Conservation (phyloP, 805 yeast genomes). For the Zygoascus bituminiphila region DNA sequence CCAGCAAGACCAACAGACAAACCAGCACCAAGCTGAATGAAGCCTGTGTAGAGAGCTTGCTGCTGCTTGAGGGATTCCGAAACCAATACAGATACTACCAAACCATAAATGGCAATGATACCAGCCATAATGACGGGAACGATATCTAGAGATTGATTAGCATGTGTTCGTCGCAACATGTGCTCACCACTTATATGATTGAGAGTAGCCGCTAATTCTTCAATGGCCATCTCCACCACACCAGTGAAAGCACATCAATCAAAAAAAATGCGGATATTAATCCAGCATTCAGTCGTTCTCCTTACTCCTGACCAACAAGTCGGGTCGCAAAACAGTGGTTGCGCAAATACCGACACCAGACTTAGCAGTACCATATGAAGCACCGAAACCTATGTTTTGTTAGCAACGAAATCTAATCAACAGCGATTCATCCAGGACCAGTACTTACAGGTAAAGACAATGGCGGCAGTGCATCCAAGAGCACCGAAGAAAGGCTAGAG, state of each 20-base stretch:
- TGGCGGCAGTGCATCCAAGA: slow-evolving; percentile 98
- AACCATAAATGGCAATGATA: slow-evolving; percentile 96
- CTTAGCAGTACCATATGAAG: slow-evolving; percentile 98
- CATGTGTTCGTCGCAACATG: not conserved
- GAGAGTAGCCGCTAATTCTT: no score
- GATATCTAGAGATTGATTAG: slow-evolving; percentile 35
- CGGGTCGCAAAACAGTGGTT: slow-evolving; percentile 96
- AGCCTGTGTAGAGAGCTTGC: slow-evolving; percentile 93
- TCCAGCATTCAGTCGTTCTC: not conserved
- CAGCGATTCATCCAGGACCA: not conserved
- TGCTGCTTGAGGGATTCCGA: slow-evolving; percentile 81
- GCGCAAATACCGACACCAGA: slow-evolving; percentile 99
- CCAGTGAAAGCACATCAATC: not conserved
- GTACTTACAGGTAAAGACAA: slow-evolving; percentile 75
- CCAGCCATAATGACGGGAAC: slow-evolving; percentile 99
- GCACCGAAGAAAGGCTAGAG: slow-evolving; percentile 93
- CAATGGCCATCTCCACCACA: no score
- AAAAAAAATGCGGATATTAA: not conserved
- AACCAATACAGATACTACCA: slow-evolving; percentile 91
- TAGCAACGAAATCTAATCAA: not conserved
- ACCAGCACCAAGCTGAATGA: slow-evolving; percentile 98
- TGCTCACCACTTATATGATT: not conserved
- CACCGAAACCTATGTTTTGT: slow-evolving; percentile 54
- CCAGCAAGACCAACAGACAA: slow-evolving; percentile 95
- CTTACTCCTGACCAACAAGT: slow-evolving; percentile 67